Evolutionary conservation across 805 yeast genomes (phyloP), one percentile per base, ranked within the genome.

Genomic region (Kodamaea kaohsiungensis): DNA sequence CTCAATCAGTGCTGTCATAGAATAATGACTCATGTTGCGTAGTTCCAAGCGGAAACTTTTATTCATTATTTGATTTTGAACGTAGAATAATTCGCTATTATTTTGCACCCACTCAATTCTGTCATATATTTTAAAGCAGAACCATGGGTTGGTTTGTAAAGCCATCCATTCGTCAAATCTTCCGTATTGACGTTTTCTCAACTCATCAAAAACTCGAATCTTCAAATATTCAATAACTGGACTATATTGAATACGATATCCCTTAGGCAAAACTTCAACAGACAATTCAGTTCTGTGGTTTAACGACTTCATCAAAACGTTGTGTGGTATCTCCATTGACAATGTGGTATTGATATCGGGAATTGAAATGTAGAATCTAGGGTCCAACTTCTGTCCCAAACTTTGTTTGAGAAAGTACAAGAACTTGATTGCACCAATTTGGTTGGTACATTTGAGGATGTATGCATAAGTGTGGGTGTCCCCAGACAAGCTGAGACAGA

Each of bases 101-200:
- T 66, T 67, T 3, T 57, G 48, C 6, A 67, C 61, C 79, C 79
- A 76, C 60, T 90, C 95, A 7, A 91, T 64, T 45, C 92, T 72
- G 67, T 91, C 97, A 65, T 86, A 89, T 52, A 81, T 73, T 55
- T 84, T 83, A 77, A 85, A 60, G 80, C 86, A 64, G 79, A 77
- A 54, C 88, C 88, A 64, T 65, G 75, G 57, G 65, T 67, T 35
- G 56, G 61, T 13, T 49, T 60, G 70, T 57, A 62, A 68, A 57
- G 49, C 35, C 12, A 47, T 65, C 68, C 59, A 72, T 40, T 17
- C 60, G 12, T 60, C 46, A 30, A 51, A 51, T 17, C 18, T 43
- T 7, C 46, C 35, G 18, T 46, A 13, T 39, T 53, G 17, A 53
- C 62, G 7, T 43, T 15, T 2, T 60, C 53, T 35, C 82, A 59